Evolutionary conservation across 768 basidiomycete species (phyloP).

Genomic region (Lactifluus subvellereus): DNA sequence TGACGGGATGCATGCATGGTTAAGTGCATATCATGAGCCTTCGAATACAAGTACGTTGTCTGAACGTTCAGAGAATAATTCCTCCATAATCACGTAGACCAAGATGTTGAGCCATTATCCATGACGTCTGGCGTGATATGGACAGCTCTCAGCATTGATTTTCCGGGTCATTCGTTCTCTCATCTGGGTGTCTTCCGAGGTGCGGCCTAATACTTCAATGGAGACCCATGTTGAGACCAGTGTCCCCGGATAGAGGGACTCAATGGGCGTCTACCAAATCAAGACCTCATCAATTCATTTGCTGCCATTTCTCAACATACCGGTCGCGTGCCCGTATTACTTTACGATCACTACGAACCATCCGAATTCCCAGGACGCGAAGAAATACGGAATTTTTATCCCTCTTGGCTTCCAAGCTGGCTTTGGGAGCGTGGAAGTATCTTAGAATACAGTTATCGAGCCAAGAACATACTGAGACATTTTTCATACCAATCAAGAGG

Average conservation of each 20-base stretch:
- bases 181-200: slow-evolving; percentile 95
- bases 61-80: neutral
- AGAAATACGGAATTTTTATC: slow-evolving; percentile 31
- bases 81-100: slow-evolving; percentile 39
- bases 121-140: slow-evolving; percentile 85
- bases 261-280: slow-evolving; percentile 93
- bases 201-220: slow-evolving; percentile 32
- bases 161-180: slow-evolving; percentile 94
- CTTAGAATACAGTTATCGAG: slow-evolving; percentile 49
- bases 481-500: slow-evolving; percentile 71
- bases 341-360: slow-evolving; percentile 72
- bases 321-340: slow-evolving; percentile 66
- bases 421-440: slow-evolving; percentile 41
- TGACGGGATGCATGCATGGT: slow-evolving; percentile 92
- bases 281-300: slow-evolving; percentile 87
- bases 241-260: slow-evolving; percentile 64
- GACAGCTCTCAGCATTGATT: slow-evolving; percentile 92
- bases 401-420: slow-evolving; percentile 43
- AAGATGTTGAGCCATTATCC: slow-evolving; percentile 55
- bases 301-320: slow-evolving; percentile 64
- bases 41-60: slow-evolving; percentile 54
- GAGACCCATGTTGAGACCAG: neutral
- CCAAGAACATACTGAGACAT: slow-evolving; percentile 65
- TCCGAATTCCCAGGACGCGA: slow-evolving; percentile 35
- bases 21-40: slow-evolving; percentile 73